Base-by-base conservation (phyloP, 495 filamentous ascomycete genomes). In the Xylaria sp. region DNA sequence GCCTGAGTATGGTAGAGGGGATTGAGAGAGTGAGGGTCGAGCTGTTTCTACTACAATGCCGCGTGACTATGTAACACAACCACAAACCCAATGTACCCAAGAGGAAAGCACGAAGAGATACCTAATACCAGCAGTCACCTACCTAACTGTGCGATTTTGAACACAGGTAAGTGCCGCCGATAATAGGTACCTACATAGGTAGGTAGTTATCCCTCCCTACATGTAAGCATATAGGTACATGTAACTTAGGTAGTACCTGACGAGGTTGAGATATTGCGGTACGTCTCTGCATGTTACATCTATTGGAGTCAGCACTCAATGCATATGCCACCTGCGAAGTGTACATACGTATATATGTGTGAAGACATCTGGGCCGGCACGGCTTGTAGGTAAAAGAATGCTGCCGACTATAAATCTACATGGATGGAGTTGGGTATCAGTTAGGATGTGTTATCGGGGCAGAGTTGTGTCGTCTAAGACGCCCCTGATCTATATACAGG, bases 381-480 rank as follows among this genome's bases (percentile, higher is more conserved):
- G 24, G 3, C 24, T 29, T 55, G 24, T n/a, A 26, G 24, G 3
- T 40, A 59, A n/a, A 37, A 41, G 41, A 29, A 21, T 48, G 21
- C 33, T 24, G 14, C 21, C 15, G 48, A 33, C 61, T 67, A 41
- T 26, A 35, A 19, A 50, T 57, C 35, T 57, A 57, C 17, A 67
- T 29, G 33, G 50, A 67, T 29, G 33, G 50, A 67, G 64, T 24
- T 67, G 64, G 64, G 64, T 67, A 67, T 41, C 33, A 57, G 24
- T 8, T 29, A 17, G 35, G 15, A 57, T 17, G 3, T 19, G 40
- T 29, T 55, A 9, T n/a, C n/a, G 7, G 50, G 64, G 11, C 50
- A 21, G 35, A 67, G 33, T 29, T 29, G 31, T 29, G 37, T 62
- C 59, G 35, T 24, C 57, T 15, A 37, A 41, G 33, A 57, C 12